phyloP scores from a whole-genome alignment of 2,329 filamentous ascomycete genomes.

The Tolypocladium ophioglossoides region DNA sequence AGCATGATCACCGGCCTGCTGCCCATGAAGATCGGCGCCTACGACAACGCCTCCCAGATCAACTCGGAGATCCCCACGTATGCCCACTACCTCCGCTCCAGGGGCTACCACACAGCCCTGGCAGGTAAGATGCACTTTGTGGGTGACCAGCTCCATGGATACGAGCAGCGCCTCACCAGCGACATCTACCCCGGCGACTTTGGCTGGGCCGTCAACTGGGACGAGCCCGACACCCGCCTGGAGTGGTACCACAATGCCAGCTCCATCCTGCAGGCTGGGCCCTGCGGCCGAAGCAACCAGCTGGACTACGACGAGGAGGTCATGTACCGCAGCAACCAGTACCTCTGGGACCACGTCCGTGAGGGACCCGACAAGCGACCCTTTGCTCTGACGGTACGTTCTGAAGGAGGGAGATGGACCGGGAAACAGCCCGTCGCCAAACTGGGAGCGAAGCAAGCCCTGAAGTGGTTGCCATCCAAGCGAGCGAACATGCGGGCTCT shows the following conservation, averaged over 20 bases:
- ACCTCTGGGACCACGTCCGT: constrained; percentile 84
- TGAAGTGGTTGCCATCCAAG: not conserved
- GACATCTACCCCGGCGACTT: constrained; percentile 94
- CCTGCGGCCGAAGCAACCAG: constrained; percentile 86
- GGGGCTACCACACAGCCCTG: constrained; percentile 81
- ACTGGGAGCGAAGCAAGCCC: not conserved
- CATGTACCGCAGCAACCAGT: constrained; percentile 84
- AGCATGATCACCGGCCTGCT: constrained; percentile 89
- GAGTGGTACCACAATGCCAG: constrained; percentile 98
- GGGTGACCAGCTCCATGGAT: constrained; percentile 88
- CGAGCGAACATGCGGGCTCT: not conserved
- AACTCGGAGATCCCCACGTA: constrained; percentile 80
- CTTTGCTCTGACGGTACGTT: constrained; percentile 64
- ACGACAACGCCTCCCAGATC: constrained; percentile 83
- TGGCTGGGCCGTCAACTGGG: constrained; percentile 94
- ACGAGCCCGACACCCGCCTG: constrained; percentile 71
- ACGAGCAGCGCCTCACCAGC: constrained; percentile 83
- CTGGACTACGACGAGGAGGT: constrained; percentile 94
- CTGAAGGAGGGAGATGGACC: not conserved
- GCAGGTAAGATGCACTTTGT: constrained; percentile 98
- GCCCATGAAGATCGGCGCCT: constrained; percentile 83
- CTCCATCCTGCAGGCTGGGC: constrained; percentile 81
- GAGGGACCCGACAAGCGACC: constrained; percentile 62
- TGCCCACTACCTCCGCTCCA: constrained; percentile 76
- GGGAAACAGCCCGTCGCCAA: not conserved